These are phyloP conservation scores for Isatis lusitanica DNA, from an alignment of 441 rosid genomes.

Conservation along the genomic window DNA sequence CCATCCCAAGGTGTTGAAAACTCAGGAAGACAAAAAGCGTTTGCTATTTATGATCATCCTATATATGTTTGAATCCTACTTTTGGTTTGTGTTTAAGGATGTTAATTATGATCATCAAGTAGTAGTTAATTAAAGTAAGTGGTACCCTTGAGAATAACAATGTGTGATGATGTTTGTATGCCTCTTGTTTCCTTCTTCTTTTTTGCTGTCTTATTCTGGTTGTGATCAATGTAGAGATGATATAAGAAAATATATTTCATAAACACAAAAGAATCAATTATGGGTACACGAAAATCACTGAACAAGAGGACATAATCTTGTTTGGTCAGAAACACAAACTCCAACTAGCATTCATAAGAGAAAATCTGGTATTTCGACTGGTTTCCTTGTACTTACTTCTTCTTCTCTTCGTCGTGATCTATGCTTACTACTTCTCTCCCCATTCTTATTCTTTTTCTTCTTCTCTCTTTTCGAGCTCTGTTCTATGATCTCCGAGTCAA, in stretches of 20 bases:
- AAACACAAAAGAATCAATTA: constrained; percentile 27
- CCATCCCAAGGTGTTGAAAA: constrained; percentile 51
- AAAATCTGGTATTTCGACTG: constrained; percentile 66
- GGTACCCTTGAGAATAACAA: constrained; percentile 25
- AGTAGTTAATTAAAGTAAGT: background rate
- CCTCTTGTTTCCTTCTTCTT: constrained; percentile 19
- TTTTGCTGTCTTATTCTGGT: constrained; percentile 13
- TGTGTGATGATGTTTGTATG: constrained; percentile 28
- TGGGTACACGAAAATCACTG: constrained; percentile 20
- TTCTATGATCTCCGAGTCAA: constrained; percentile 46
- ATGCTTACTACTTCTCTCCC: constrained; percentile 51
- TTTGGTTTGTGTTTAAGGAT: constrained; percentile 20
- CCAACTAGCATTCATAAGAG: constrained; percentile 46
- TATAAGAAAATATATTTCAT: constrained; percentile 2
- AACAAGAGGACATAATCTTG: constrained; percentile 21
- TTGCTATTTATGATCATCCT: constrained; percentile 6
- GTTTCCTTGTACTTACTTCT: constrained; percentile 38
- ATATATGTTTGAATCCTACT: constrained; percentile 11
- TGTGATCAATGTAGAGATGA: constrained; percentile 1
- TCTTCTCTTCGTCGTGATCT: constrained; percentile 47
- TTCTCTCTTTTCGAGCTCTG: constrained; percentile 20
- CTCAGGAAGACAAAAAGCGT: background rate
- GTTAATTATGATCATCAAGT: background rate
- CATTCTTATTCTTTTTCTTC: constrained; percentile 48
- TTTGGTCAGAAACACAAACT: constrained; percentile 12